Base-by-base conservation (phyloP, 164 flowering plant genomes). In the Sedum album region DNA sequence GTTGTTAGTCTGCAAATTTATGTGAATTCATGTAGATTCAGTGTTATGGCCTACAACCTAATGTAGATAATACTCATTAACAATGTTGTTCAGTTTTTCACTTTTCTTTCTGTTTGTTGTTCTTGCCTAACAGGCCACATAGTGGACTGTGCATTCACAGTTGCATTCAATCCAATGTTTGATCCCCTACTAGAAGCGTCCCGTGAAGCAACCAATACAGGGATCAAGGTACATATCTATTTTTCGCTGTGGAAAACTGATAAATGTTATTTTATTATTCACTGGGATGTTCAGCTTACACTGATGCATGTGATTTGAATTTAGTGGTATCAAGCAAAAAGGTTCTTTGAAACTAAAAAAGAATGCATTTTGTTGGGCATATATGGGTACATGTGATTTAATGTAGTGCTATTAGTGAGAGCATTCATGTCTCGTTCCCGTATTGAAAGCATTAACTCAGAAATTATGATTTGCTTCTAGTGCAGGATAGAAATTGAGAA, bases 91-190 rank as follows among this genome's bases (percentile, higher is more conserved):
- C n/a, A 6, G 28, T 51, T 57, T 57, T 14, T 57, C 18, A 57
- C 33, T 28, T 20, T 13, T 28, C 7, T 26, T 11, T 57, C 33
- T n/a, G 62, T 28, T 57, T 28, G 20, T 57, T 15, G 25, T 48
- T 31, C 31, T 57, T 33, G 26, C 28, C 69, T 70, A 78, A 71
- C 85, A 94, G 99, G 97, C 35, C 79, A 66, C 75, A 94, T 94
- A 66, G 85, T 94, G 68, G 99, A 91, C 70, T 91, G 93, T 82
- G 97, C 99, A 30, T 94, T 94, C 76, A 94, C 99, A 1, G 89
- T 87, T 66, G 96, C 99, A 57, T 91, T 94, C 74, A 91, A 94
- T 76, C 99, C 97, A 33, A 88, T 94, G 93, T 91, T 78, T 79
- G 82, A 86, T 79, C 99, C 95, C 42, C 76, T 94, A 46, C 86